Conservation (phyloP, 2,329 filamentous ascomycete species). For the Alternaria sp. region DNA sequence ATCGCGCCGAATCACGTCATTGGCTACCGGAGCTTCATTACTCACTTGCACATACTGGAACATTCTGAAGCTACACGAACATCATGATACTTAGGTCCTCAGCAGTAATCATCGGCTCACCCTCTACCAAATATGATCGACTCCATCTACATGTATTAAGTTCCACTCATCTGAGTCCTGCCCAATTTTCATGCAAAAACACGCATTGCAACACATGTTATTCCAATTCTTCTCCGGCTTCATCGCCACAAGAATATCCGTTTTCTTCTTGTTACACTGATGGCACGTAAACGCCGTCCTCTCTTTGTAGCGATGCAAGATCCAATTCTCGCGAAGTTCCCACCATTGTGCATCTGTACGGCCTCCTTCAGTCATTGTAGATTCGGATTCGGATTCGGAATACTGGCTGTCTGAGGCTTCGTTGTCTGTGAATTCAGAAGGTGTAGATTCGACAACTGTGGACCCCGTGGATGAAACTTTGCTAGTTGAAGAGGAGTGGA, state of each 20-base stretch:
- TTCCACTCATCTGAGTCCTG: neutral
- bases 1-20: slow-evolving; percentile 12
- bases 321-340: neutral
- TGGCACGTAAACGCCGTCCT: neutral
- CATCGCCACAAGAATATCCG: neutral
- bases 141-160: neutral
- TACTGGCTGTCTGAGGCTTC: neutral
- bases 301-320: neutral
- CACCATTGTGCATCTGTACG: neutral
- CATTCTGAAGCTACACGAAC: neutral
- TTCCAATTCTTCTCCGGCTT: neutral
- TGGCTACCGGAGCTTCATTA: neutral
- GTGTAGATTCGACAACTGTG: neutral
- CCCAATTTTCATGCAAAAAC: neutral
- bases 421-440: neutral
- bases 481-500: neutral
- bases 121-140: neutral
- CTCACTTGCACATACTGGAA: neutral
- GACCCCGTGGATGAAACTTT: neutral
- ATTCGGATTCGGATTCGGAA: neutral
- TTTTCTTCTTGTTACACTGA: neutral
- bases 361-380: neutral
- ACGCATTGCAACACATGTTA: neutral
- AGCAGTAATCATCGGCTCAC: neutral
- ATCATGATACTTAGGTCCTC: neutral